A percentile compares a stretch with the other conserved stretches of the same genome.
Evolutionary conservation across 768 basidiomycete genomes (phyloP).

Genomic region (Russula brevipes): DNA sequence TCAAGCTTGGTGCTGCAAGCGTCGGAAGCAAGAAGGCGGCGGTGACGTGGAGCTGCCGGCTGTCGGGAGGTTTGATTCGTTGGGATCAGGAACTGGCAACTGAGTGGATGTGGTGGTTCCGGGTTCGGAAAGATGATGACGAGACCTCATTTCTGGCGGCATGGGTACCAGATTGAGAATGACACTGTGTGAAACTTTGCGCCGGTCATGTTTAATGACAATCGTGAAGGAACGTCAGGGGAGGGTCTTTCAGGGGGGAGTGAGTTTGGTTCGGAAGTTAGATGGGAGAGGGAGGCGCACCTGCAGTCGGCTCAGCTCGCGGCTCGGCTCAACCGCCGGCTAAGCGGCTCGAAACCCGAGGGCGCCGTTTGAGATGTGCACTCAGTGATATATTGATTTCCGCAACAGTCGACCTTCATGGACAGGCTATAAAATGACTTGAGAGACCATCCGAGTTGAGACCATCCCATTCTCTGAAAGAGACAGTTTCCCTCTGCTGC

Average conservation of each 20-base stretch:
- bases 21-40: constrained; percentile 11
- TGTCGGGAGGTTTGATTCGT: neutral
- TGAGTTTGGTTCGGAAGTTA: constrained; percentile 8
- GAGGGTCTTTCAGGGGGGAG: constrained; percentile 18
- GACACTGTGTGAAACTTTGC: constrained; percentile 55
- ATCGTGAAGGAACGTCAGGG: constrained; percentile 18
- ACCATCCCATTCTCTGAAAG: no score
- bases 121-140: constrained; percentile 13
- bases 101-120: constrained; percentile 1
- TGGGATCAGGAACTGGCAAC: neutral
- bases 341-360: no score
- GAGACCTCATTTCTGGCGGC: constrained; percentile 18
- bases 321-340: no score
- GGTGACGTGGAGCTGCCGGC: constrained; percentile 14
- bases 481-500: no score
- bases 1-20: constrained; percentile 17
- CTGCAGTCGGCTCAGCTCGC: neutral
- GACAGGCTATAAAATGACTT: no score
- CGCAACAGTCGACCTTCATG: no score
- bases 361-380: no score
- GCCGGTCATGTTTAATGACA: constrained; percentile 30
- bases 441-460: no score
- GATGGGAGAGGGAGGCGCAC: constrained; percentile 25
- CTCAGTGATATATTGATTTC: no score
- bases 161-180: constrained; percentile 46